Evolutionary conservation across 2,329 filamentous ascomycete species (phyloP).

Genomic region (Aspergillus sp.): DNA sequence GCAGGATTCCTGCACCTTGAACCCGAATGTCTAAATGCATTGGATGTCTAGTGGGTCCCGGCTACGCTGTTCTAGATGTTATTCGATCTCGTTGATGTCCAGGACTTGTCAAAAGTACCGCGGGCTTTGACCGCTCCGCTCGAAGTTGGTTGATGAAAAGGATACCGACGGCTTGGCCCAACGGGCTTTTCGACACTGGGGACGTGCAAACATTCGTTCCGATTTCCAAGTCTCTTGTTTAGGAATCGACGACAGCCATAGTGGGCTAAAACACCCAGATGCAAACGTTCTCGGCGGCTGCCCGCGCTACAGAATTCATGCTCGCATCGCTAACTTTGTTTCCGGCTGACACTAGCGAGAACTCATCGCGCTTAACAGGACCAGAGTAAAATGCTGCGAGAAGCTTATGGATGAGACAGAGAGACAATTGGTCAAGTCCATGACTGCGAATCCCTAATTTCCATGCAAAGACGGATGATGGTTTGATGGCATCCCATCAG

Average conservation of each 20-base stretch:
- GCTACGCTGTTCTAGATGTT: constrained; percentile 3
- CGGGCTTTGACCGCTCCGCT: constrained; percentile 23
- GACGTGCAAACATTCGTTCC: constrained; percentile 31
- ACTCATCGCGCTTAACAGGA: constrained; percentile 8
- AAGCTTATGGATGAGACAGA: constrained; percentile 7
- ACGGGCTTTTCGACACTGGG: constrained; percentile 19
- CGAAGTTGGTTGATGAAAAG: constrained; percentile 25
- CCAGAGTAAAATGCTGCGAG: neutral
- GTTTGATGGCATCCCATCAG: constrained; percentile 28
- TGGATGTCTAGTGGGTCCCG: neutral
- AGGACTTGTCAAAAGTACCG: constrained; percentile 18
- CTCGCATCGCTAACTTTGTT: neutral
- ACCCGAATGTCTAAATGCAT: constrained; percentile 5
- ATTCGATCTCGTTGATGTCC: neutral
- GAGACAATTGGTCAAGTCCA: constrained; percentile 24
- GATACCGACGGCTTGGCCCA: constrained; percentile 23
- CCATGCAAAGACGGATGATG: constrained; percentile 18
- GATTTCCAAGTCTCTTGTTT: constrained; percentile 4
- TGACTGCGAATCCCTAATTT: constrained; percentile 20
- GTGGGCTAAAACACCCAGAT: constrained; percentile 15
- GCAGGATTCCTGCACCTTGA: constrained; percentile 9
- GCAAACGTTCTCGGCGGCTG: constrained; percentile 34
- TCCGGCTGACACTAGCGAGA: neutral
- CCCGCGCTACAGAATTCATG: constrained; percentile 16
- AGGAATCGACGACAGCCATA: constrained; percentile 20